These are phyloP conservation scores for Bassia scoparia DNA, from an alignment of 148 eudicot genomes.

Conservation along the genomic window DNA sequence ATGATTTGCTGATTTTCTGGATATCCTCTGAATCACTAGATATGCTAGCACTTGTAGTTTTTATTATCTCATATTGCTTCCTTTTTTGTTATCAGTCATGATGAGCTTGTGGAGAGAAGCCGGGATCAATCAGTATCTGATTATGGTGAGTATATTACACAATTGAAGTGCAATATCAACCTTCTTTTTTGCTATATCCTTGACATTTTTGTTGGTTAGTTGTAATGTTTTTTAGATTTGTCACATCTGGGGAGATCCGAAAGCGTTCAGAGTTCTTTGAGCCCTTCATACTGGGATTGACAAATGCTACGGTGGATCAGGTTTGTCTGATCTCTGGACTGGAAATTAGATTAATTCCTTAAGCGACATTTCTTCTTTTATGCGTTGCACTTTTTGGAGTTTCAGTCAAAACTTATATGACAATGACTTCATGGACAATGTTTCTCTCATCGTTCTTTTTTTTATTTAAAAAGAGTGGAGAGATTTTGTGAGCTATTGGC, in stretches of 20 bases:
- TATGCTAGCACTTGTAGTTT: slow-evolving; percentile 6
- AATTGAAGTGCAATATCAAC: neutral
- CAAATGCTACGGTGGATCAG: slow-evolving; percentile 87
- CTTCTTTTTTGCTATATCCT: slow-evolving; percentile 10
- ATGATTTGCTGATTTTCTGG: neutral
- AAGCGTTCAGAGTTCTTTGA: slow-evolving; percentile 81
- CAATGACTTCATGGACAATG: too few relatives aligned
- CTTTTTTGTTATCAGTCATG: slow-evolving; percentile 50
- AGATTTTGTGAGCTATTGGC: too few relatives aligned
- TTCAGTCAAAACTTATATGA: neutral
- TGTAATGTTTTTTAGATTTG: slow-evolving; percentile 97
- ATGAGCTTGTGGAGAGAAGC: slow-evolving; percentile 72
- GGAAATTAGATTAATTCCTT: slow-evolving; percentile 7
- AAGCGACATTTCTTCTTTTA: neutral
- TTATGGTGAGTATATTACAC: slow-evolving; percentile 58
- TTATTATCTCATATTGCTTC: slow-evolving; percentile 13
- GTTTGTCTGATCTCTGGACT: slow-evolving; percentile 35
- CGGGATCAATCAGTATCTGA: slow-evolving; percentile 91
- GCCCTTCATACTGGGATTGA: slow-evolving; percentile 84
- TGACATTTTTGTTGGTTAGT: slow-evolving; percentile 50
- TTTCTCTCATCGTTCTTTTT: too few relatives aligned
- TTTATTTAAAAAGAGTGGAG: too few relatives aligned
- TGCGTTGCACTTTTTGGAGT: too few relatives aligned
- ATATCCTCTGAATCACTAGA: neutral
- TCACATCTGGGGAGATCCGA: slow-evolving; percentile 87